A percentile compares a stretch with the other conserved stretches of the same genome.
These are phyloP conservation scores for Punctularia strigosozonata DNA, from an alignment of 768 basidiomycete species.

Conservation along the genomic window DNA sequence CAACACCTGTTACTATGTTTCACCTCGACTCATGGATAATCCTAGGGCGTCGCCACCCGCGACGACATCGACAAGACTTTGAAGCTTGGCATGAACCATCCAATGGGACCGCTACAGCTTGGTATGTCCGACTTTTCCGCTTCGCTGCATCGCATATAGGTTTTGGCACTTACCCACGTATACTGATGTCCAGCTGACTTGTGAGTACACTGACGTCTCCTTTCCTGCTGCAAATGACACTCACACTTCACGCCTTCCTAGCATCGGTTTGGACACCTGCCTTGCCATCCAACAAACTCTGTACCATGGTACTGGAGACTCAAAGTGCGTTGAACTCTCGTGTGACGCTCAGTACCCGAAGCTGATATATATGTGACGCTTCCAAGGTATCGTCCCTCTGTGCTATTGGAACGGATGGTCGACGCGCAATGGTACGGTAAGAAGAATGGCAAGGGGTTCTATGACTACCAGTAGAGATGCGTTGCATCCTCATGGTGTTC, in stretches of 20 bases:
- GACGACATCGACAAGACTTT: conserved; percentile 96
- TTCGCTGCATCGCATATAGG: background rate
- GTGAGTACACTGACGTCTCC: conserved; percentile 12
- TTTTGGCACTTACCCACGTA: background rate
- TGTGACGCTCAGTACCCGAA: too few relatives aligned
- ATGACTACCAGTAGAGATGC: conserved; percentile 48
- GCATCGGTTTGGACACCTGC: conserved; percentile 97
- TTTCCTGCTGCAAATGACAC: background rate
- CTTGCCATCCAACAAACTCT: conserved; percentile 87
- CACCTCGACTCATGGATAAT: background rate
- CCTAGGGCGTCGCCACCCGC: conserved; percentile 76
- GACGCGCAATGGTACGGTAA: conserved; percentile 90
- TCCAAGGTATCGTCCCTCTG: conserved; percentile 87
- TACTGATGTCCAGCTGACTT: conserved; percentile 20
- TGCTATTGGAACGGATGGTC: conserved; percentile 90
- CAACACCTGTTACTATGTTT: background rate
- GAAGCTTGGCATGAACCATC: conserved; percentile 87
- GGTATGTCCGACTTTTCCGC: conserved; percentile 26
- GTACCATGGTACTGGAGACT: conserved; percentile 81
- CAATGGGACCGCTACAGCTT: conserved; percentile 88
- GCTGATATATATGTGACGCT: too few relatives aligned
- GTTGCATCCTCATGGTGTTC: too few relatives aligned
- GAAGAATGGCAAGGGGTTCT: conserved; percentile 93
- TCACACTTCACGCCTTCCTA: conserved; percentile 16
- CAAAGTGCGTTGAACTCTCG: too few relatives aligned